phyloP scores from a whole-genome alignment of 1,284 basidiomycete genomes.

The Fomitopsis betulina region DNA sequence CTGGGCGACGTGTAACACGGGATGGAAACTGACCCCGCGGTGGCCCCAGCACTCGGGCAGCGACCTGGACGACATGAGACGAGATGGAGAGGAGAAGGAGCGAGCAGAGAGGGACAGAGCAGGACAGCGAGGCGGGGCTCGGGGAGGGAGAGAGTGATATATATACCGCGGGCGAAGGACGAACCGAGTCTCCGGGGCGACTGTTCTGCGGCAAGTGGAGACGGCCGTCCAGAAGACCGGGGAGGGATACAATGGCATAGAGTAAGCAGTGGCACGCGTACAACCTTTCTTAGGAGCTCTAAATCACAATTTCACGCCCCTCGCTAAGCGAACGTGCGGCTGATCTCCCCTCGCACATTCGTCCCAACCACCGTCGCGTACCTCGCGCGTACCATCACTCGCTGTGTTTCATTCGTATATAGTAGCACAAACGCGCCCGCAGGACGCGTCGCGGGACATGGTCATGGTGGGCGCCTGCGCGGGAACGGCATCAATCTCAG shows the following conservation, averaged over 20 bases:
- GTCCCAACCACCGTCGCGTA: neutral
- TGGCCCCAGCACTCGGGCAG: slow-evolving; percentile 86
- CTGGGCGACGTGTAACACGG: slow-evolving; percentile 8
- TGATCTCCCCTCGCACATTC: slow-evolving; percentile 1
- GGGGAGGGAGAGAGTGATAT: neutral
- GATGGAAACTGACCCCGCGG: slow-evolving; percentile 68
- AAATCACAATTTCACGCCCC: neutral
- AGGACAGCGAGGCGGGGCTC: slow-evolving; percentile 1
- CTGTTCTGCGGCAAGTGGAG: neutral
- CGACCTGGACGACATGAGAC: slow-evolving; percentile 12
- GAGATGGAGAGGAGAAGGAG: slow-evolving; percentile 3
- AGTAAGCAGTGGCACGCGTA: neutral
- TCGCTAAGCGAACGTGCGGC: neutral
- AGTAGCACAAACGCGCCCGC: neutral
- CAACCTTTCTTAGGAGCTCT: neutral
- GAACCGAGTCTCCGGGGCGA: neutral
- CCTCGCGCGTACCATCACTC: neutral
- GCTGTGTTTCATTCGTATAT: neutral
- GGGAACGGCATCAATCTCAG: neutral
- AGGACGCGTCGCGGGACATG: neutral
- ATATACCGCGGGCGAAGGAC: neutral
- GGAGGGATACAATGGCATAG: neutral
- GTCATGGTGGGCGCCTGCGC: neutral
- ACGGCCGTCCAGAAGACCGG: neutral
- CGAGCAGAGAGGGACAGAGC: neutral